phyloP scores from a whole-genome alignment of 345 rosid species.

The Viola odorata region DNA sequence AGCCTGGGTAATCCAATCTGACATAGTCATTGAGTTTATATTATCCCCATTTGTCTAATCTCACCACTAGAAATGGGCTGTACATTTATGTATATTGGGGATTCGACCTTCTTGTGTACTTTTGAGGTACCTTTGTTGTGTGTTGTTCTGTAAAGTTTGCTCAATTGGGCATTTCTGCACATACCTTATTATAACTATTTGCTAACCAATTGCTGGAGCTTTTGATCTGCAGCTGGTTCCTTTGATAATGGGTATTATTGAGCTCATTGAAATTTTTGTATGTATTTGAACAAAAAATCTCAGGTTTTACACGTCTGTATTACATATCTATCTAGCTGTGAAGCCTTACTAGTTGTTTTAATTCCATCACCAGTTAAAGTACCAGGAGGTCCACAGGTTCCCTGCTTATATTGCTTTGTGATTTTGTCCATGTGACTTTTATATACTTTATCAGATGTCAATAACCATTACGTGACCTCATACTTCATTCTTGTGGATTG shows the following conservation, averaged over 20 bases:
- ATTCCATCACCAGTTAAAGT: too few relatives aligned
- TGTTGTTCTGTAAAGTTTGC: constrained; percentile 44
- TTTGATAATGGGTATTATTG: constrained; percentile 15
- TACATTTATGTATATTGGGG: constrained; percentile 49
- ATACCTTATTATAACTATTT: constrained; percentile 32
- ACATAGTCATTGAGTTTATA: constrained; percentile 37
- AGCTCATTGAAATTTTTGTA: constrained; percentile 18
- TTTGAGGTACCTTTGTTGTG: constrained; percentile 30
- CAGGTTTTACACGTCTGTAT: too few relatives aligned
- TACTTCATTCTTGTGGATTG: too few relatives aligned
- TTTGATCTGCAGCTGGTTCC: constrained; percentile 22
- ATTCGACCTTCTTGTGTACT: constrained; percentile 33
- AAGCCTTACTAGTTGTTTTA: too few relatives aligned
- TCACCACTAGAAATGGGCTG: constrained; percentile 37
- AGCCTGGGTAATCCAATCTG: constrained; percentile 33
- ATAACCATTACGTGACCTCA: too few relatives aligned
- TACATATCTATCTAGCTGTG: too few relatives aligned
- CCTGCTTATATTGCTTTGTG: too few relatives aligned
- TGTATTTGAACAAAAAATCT: background rate
- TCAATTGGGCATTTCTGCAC: constrained; percentile 42
- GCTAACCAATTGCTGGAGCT: constrained; percentile 27
- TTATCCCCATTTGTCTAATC: constrained; percentile 27
- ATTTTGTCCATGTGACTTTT: too few relatives aligned
- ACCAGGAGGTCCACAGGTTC: too few relatives aligned
- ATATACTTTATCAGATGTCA: too few relatives aligned